Conservation (phyloP, 768 basidiomycete species). For the Mycena belliarum region DNA sequence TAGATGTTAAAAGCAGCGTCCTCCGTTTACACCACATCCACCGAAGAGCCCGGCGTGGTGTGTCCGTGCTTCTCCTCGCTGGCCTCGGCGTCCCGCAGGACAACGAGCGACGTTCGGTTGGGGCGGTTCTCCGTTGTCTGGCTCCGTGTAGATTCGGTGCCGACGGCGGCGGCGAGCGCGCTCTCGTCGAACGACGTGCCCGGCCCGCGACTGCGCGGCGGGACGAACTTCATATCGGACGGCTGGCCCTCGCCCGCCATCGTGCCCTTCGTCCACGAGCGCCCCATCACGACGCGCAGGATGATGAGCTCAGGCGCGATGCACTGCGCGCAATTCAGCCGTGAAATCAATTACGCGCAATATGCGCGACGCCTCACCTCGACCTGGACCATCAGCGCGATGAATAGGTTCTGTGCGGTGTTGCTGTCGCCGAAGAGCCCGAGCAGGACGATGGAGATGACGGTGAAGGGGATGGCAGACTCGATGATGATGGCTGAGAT, state of each 20-base stretch:
- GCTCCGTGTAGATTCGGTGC: not conserved
- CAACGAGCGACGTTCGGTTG: slow-evolving; percentile 2
- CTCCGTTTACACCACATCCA: not conserved
- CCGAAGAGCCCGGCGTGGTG: not conserved
- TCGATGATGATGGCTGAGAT: slow-evolving; percentile 35
- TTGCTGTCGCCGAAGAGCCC: slow-evolving; percentile 23
- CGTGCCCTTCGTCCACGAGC: slow-evolving; percentile 33
- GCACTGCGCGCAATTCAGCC: slow-evolving; percentile 23
- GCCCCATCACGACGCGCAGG: slow-evolving; percentile 33
- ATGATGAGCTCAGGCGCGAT: slow-evolving; percentile 36
- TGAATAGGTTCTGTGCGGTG: slow-evolving; percentile 26
- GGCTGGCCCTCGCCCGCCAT: slow-evolving; percentile 4
- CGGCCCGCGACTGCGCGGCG: not conserved
- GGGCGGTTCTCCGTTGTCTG: not conserved
- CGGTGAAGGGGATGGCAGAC: slow-evolving; percentile 35
- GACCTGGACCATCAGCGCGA: slow-evolving; percentile 27
- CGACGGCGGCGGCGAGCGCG: not conserved
- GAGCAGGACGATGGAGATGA: slow-evolving; percentile 31
- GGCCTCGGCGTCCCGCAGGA: not conserved
- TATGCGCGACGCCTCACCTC: slow-evolving; percentile 12
- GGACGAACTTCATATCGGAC: slow-evolving; percentile 1
- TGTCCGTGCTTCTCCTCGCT: not conserved
- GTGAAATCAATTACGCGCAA: too few relatives aligned
- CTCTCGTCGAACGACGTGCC: not conserved
- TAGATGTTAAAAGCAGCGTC: not conserved